Percentiles rank a stretch among this genome's conserved stretches.
Evolutionary conservation across 345 rosid species (phyloP).

Genomic region (Pelargonium nanum): DNA sequence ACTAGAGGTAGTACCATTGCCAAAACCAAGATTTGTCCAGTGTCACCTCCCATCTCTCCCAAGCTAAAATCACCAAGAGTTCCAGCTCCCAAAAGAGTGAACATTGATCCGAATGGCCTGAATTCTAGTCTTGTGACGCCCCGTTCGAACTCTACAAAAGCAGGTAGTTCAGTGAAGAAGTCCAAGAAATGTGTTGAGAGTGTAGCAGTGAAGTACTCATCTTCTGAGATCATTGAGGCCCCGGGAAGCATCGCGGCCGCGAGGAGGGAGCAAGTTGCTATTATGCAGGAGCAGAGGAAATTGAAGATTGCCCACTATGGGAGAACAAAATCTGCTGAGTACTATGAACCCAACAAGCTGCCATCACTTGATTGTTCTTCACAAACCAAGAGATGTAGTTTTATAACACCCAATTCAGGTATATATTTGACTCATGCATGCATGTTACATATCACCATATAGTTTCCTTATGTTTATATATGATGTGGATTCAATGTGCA

Average conservation of each 20-base stretch:
- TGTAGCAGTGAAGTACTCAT: background rate
- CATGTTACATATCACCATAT: background rate
- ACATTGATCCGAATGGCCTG: conserved; percentile 17
- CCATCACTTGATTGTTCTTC: conserved; percentile 19
- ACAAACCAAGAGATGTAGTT: conserved; percentile 40
- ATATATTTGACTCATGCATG: background rate
- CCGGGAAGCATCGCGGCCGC: conserved; percentile 59
- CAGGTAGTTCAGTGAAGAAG: conserved; percentile 34
- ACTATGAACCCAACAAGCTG: conserved; percentile 17
- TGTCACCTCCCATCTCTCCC: conserved; percentile 24
- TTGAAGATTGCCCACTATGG: conserved; percentile 61
- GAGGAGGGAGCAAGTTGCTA: conserved; percentile 56
- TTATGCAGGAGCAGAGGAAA: conserved; percentile 48
- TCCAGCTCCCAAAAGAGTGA: conserved; percentile 25
- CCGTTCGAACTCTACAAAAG: background rate
- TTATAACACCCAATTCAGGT: conserved; percentile 57
- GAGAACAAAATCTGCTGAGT: conserved; percentile 48
- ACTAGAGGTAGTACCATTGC: background rate
- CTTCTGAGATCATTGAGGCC: conserved; percentile 15
- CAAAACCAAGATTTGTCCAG: background rate
- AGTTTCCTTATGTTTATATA: background rate
- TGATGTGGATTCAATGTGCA: conserved; percentile 8
- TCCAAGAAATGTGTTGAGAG: conserved; percentile 45
- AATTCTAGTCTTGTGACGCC: conserved; percentile 31
- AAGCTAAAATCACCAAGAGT: conserved; percentile 28